Base-by-base conservation (phyloP, 805 yeast genomes). In the Hanseniaspora osmophila region DNA sequence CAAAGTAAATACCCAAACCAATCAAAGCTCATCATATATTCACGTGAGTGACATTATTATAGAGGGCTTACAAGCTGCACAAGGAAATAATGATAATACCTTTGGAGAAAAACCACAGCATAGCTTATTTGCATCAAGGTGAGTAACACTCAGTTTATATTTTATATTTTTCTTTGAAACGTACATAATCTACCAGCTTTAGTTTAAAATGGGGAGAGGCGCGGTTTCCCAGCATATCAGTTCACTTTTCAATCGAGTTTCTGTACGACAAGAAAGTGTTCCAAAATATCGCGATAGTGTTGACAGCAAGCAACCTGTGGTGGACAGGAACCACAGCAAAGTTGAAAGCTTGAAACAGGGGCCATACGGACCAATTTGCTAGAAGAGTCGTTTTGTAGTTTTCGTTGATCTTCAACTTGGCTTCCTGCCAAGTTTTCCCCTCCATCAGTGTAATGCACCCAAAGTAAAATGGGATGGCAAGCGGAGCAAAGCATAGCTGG, bases 341-440 rank as follows among this genome's bases (percentile, higher is more conserved):
- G 63, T 90, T 92, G 49, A 80, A 51, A 45, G 78, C 55, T 63
- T 92, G 97, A 50, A 92, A 83, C 0, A 75, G 62, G 0, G 97
- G 97, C 98, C 97, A 92, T 11, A 90, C 81, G 44, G 69, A 57
- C 88, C 94, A 86, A 60, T 87, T 88, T 15, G 83, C 70, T 32
- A 67, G 59, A 38, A 88, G 62, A 0, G 95, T 87, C 3, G 72
- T 69, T 78, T 77, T 64, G 75, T 77, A 77, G 48, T 78, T 75
- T 13, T 67, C 62, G 2, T 62, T 41, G 19, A 80, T 54, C 50
- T 74, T 78, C 5, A 51, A 42, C 44, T 59, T 56, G 13, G 78
- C 66, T 18, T 66, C 66, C 0, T 59, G 58, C 3, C 62, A 35
- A 0, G 72, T 56, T 42, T 70, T 65, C 12, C 73, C 70, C 56